phyloP scores from a whole-genome alignment of 2,329 filamentous ascomycete genomes.

The Ilyonectria sp. region DNA sequence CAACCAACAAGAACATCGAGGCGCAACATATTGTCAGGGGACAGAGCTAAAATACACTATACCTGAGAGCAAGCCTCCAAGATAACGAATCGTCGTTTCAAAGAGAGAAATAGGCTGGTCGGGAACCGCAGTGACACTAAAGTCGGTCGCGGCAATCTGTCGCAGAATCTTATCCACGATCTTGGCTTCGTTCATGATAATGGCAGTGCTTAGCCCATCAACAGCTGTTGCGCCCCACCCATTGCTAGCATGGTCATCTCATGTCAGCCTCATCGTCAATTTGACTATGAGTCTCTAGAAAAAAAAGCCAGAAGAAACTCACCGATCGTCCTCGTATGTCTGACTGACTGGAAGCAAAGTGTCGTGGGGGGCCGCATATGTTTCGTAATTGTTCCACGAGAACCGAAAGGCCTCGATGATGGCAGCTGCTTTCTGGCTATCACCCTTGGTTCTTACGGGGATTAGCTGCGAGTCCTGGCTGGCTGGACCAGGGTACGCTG shows the following conservation, averaged over 20 bases:
- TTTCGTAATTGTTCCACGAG: conserved; percentile 41
- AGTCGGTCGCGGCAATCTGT: conserved; percentile 36
- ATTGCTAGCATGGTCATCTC: conserved; percentile 26
- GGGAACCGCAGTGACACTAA: conserved; percentile 21
- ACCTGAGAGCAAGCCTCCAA: conserved; percentile 38
- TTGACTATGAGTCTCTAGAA: not conserved
- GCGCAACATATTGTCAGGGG: not conserved
- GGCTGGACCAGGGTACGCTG: not conserved
- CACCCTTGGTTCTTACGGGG: not conserved
- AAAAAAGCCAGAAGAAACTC: not conserved
- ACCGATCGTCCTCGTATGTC: conserved; percentile 38
- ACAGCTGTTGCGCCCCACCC: conserved; percentile 43
- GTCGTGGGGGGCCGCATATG: conserved; percentile 38
- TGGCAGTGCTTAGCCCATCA: conserved; percentile 39
- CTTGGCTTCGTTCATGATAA: conserved; percentile 35
- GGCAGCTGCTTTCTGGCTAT: conserved; percentile 28
- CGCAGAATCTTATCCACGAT: conserved; percentile 37
- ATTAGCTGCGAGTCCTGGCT: not conserved
- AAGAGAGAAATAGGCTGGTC: conserved; percentile 35
- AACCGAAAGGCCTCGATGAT: conserved; percentile 35
- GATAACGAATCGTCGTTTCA: conserved; percentile 40
- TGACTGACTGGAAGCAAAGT: conserved; percentile 31
- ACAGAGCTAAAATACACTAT: not conserved
- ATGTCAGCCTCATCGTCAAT: not conserved
- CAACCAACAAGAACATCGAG: not conserved